Base-by-base conservation (phyloP, 1,284 basidiomycete genomes). In the Microbotryum violaceum region DNA sequence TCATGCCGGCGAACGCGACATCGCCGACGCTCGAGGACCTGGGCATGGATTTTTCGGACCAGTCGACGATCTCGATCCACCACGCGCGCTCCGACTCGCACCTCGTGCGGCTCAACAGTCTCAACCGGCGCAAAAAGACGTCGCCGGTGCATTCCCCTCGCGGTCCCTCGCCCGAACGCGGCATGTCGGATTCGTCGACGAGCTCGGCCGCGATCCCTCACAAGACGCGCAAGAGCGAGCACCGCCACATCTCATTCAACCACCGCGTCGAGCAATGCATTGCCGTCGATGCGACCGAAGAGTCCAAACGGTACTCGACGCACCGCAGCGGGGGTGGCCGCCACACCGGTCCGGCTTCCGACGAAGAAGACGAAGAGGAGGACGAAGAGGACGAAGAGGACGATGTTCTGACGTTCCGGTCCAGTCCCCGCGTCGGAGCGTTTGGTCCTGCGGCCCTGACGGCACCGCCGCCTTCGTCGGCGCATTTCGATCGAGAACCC, bases 201-300 rank as follows among this genome's bases (percentile, higher is more conserved):
- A 44, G 52, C n/a, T 64, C 57, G 56, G 54, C 45, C 49, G 51
- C 29, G 48, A 54, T 50, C 4, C 37, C 37, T 14, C 18, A 18
- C 37, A 42, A 42, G 16, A 18, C 16, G 37, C 51, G 23, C 45
- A 56, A 58, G 52, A 55, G 56, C 31, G 66, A 69, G 23, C 85
- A 84, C 76, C 82, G 83, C 65, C 94, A 97, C 75, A 98, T 98
- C 78, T 88, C 83, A 71, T 98, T 98, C 82, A 97, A 97, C 77
- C 94, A 92, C 1, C 94, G 93, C 72, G 94, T 98, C 46, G 91
- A 97, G 76, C 96, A 97, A 76, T 92, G 86, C 74, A 94, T 98
- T 67, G 89, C 94, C n/a, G 87, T 98, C 72, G 81, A 82, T 62
- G 76, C 79, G 53, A 76, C 48, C 47, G 72, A 75, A 23, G 70